Base-by-base conservation (phyloP, 2,329 filamentous ascomycete genomes). In the Chrysoporthe cubensis region DNA sequence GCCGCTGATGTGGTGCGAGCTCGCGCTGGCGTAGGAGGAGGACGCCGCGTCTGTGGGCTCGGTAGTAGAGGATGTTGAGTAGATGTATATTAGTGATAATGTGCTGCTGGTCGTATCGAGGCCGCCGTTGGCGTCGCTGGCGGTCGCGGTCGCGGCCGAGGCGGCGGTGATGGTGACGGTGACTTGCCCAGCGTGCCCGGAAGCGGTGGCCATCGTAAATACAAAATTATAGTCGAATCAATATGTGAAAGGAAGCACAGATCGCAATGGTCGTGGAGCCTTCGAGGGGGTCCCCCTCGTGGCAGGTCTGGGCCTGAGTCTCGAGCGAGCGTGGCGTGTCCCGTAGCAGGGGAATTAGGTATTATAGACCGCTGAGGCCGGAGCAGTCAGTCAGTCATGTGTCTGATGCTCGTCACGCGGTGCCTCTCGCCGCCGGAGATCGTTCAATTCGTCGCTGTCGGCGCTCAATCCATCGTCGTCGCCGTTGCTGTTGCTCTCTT, bases 1-100 rank as follows among this genome's bases (percentile, higher is more conserved):
- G 42, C 66, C 60, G n/a, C 71, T 68, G 21, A 74, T 62, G 42
- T 50, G 60, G 34, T 64, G 65, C 32, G 65, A 65, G 37, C 42
- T 21, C n/a, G 65, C 58, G 11, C 18, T 43, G 26, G 37, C 34
- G 18, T 43, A 54, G 16, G 50, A 52, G 4, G 50, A 61, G 7
- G 66, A 60, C 3, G 65, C 64, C 9, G 65, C 43, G 21, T 34
- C 46, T 26, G 65, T 60, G 7, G 62, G 57, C n/a, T 56, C 58
- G 21, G 65, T 46, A 6, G 13, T 18, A 16, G 63, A 26, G n/a
- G 68, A 69, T 6, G 54, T 62, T n/a, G 68, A 60, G 44, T 65
- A 69, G 37, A 69, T 50, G 21, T 63, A 69, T 26, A 69, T 57
- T 34, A 69, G n/a, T 13, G 66, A 65, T 34, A 68, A 21, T 34